Evolutionary conservation across 2,329 filamentous ascomycete species (phyloP), one percentile per base, ranked within the genome.

Genomic region (Cercospora zeae-maydis): DNA sequence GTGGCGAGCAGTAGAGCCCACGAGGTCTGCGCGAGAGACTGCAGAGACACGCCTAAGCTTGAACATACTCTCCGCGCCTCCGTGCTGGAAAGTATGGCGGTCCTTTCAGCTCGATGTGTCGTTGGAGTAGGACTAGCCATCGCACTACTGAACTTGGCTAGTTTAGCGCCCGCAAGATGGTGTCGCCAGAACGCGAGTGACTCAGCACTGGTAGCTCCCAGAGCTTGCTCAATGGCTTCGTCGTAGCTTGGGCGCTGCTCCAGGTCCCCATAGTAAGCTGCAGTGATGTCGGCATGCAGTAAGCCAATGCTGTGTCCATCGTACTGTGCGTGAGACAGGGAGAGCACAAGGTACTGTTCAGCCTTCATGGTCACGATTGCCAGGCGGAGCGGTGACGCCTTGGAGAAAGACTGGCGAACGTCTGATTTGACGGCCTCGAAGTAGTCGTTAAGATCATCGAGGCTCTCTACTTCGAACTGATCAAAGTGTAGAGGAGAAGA

Each of bases 281-380:
- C 79, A 14, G 81, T 75, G 0, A 96, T 82, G 70, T 95, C 87
- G 47, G 83, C 79, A 69, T 95, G 91, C 1, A 97, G 76, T 14
- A 96, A 78, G 3, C 81, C 80, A 11, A 97, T 82, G 2, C 92
- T 96, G 85, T 88, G 92, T 0, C 93, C 93, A 72, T 97, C 93
- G 68, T 97, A 97, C 19, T 96, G 81, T 1, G 92, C 91, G 75
- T 97, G 93, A 0, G 92, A 84, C 39, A 96, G 86, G 0, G 91
- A 93, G 1, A 97, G 74, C 4, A 85, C 62, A n/a, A 86, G 70
- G 61, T 82, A 83, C 2, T 59, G 72, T 14, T 76, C 72, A 5
- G 65, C 56, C 0, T 70, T 60, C 19, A 76, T 71, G 14, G 73
- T 65, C 19, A 80, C 67, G 3, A 81, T 56, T 2, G 75, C 76